Evolutionary conservation across 805 yeast species (phyloP).

Genomic region (Lachancea cidri): DNA sequence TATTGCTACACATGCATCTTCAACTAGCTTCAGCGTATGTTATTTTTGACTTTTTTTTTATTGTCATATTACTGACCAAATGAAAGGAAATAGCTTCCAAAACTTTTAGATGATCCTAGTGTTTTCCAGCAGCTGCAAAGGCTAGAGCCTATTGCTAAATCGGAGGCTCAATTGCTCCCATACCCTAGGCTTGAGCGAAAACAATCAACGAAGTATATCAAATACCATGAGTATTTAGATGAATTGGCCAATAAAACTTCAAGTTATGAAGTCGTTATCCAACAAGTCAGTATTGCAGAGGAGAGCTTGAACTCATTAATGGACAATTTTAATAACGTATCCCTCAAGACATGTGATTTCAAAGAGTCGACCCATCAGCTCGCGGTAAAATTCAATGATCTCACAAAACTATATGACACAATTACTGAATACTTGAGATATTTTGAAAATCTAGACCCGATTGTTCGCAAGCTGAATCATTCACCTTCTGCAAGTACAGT

Average conservation of each 20-base stretch:
- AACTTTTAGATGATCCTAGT: constrained; percentile 2
- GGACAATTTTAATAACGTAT: constrained; percentile 30
- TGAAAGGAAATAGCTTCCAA: constrained; percentile 1
- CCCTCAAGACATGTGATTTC: constrained; percentile 34
- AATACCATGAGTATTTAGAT: constrained; percentile 17
- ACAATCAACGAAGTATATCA: constrained; percentile 10
- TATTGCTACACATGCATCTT: constrained; percentile 44
- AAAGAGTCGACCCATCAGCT: constrained; percentile 43
- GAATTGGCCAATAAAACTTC: constrained; percentile 31
- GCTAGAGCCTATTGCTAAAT: not conserved
- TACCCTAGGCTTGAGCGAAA: not conserved
- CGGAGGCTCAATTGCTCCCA: not conserved
- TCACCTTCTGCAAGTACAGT: constrained; percentile 64
- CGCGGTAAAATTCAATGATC: constrained; percentile 40
- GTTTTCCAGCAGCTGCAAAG: constrained; percentile 2
- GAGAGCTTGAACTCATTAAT: constrained; percentile 29
- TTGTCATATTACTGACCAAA: not conserved
- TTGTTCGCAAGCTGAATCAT: constrained; percentile 62
- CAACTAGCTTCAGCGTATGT: constrained; percentile 1
- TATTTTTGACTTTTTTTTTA: not conserved
- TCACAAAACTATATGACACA: constrained; percentile 48
- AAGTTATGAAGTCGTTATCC: constrained; percentile 38
- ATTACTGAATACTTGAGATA: constrained; percentile 55
- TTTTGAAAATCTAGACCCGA: constrained; percentile 67
- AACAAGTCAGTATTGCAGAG: constrained; percentile 33